phyloP scores from a whole-genome alignment of 495 filamentous ascomycete species.

The Gamarada debralockiae region DNA sequence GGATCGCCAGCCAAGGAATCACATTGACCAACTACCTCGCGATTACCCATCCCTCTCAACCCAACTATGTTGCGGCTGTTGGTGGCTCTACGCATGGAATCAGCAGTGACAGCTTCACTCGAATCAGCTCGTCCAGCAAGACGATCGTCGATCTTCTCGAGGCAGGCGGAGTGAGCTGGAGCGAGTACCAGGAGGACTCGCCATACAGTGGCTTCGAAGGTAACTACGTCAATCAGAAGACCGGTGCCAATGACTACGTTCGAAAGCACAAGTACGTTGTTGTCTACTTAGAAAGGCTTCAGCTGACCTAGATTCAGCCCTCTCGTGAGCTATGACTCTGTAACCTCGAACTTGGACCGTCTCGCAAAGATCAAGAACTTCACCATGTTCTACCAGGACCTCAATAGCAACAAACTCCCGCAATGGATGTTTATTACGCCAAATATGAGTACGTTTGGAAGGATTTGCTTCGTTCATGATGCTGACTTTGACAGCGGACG shows the following conservation, averaged over 20 bases:
- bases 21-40: constrained; percentile 58
- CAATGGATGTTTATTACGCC: too few species aligned
- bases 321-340: constrained; percentile 54
- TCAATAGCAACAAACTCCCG: constrained; percentile 52
- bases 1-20: constrained; percentile 60
- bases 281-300: too few species aligned
- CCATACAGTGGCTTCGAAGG: constrained; percentile 46
- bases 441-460: too few species aligned
- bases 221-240: constrained; percentile 19
- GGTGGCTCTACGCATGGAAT: constrained; percentile 17
- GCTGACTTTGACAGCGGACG: too few species aligned
- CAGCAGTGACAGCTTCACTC: background rate
- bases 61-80: constrained; percentile 21
- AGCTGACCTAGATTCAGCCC: constrained; percentile 58
- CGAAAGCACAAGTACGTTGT: constrained; percentile 18
- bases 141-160: constrained; percentile 58
- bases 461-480: constrained; percentile 51
- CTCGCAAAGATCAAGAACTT: constrained; percentile 67
- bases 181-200: constrained; percentile 62
- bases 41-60: constrained; percentile 27
- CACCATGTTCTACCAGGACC: constrained; percentile 55
- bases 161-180: constrained; percentile 62
- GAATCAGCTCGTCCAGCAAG: background rate
- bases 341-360: constrained; percentile 50
- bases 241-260: constrained; percentile 20